A percentile compares a stretch with the other conserved stretches of the same genome.
phyloP scores from a whole-genome alignment of 2,329 filamentous ascomycete genomes.

The Diplodia seriata region DNA sequence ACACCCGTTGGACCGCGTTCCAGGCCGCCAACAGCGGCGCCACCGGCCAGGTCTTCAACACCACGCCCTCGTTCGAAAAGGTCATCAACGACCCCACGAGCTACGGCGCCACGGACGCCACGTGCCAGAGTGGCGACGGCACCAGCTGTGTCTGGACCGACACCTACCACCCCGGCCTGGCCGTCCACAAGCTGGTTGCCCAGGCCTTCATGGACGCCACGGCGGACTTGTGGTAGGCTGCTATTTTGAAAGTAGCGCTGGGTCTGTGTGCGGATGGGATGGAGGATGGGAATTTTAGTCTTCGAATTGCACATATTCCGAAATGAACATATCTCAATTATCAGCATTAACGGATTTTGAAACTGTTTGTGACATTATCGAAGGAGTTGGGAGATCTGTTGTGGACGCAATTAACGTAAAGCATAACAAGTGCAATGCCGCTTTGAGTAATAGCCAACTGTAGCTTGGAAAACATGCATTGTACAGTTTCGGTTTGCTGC shows the following conservation, averaged over 20 bases:
- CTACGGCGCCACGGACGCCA: conserved; percentile 54
- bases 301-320: not conserved
- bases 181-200: conserved; percentile 32
- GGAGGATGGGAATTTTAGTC: not conserved
- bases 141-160: conserved; percentile 57
- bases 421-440: too few relatives aligned
- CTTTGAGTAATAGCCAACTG: too few relatives aligned
- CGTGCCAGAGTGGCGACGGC: conserved; percentile 53
- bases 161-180: conserved; percentile 36
- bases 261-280: not conserved
- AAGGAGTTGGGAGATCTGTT: too few relatives aligned
- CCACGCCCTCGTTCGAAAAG: conserved; percentile 50
- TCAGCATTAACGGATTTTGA: too few relatives aligned
- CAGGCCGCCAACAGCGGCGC: conserved; percentile 45
- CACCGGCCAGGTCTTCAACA: conserved; percentile 51
- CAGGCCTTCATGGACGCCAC: conserved; percentile 3
- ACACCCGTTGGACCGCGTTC: conserved; percentile 44
- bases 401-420: too few relatives aligned
- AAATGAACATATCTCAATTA: too few relatives aligned
- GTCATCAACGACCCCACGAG: conserved; percentile 52
- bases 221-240: not conserved
- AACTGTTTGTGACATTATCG: too few relatives aligned
- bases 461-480: too few relatives aligned
- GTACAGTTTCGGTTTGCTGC: too few relatives aligned
- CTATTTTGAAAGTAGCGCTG: not conserved